phyloP scores from a whole-genome alignment of 2,329 filamentous ascomycete species.

The Apiospora pterosperma region DNA sequence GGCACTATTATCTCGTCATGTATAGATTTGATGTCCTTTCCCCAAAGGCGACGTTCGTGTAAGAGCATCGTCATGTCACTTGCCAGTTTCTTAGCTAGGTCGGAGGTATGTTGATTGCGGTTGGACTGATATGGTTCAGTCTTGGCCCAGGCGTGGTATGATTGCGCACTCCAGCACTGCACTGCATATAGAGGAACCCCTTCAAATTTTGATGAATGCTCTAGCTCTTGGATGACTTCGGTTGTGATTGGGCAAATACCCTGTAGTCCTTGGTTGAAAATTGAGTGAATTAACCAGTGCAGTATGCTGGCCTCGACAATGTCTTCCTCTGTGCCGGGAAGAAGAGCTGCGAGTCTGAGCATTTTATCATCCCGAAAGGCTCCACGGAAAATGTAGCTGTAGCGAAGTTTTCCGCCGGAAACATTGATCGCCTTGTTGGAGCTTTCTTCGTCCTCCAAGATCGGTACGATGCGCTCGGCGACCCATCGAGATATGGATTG shows the following conservation, averaged over 20 bases:
- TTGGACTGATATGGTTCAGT: not conserved
- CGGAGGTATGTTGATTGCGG: not conserved
- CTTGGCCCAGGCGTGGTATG: not conserved
- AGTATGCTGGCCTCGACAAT: not conserved
- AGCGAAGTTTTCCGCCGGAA: too few relatives aligned
- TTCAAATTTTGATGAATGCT: not conserved
- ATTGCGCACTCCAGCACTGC: not conserved
- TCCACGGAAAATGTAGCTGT: too few relatives aligned
- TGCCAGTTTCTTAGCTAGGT: not conserved
- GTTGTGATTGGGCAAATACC: accelerated
- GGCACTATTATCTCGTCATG: not conserved
- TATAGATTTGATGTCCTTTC: not conserved
- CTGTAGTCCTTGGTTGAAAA: not conserved
- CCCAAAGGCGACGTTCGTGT: too few relatives aligned
- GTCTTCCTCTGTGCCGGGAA: not conserved
- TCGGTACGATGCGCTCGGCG: too few relatives aligned
- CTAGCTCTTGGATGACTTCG: not conserved
- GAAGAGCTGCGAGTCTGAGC: not conserved
- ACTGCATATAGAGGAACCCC: not conserved
- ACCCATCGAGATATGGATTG: too few relatives aligned
- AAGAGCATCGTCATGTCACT: not conserved
- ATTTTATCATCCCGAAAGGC: not conserved
- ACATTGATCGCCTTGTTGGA: too few relatives aligned
- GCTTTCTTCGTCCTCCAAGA: too few relatives aligned
- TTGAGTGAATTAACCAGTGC: not conserved